Conservation (phyloP, 75 land plant species). For the Ceratopteris richardii region DNA sequence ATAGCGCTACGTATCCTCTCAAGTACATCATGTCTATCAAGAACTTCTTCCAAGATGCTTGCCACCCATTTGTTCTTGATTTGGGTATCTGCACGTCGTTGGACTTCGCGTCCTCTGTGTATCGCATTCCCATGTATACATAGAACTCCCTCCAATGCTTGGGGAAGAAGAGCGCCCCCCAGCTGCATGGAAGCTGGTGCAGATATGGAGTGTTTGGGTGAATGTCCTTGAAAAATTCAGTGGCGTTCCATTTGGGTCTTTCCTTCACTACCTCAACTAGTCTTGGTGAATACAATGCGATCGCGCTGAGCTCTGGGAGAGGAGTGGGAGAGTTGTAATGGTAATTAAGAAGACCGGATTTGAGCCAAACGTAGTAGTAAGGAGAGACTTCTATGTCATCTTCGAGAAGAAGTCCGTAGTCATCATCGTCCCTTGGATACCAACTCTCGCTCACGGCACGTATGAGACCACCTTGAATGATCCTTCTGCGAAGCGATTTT, state of each 20-base stretch:
- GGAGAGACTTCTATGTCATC: conserved; percentile 48
- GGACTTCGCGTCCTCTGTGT: conserved; percentile 36
- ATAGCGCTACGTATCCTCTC: conserved; percentile 39
- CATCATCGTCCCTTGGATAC: conserved; percentile 35
- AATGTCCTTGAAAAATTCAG: conserved; percentile 21
- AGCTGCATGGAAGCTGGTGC: conserved; percentile 51
- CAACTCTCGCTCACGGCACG: conserved; percentile 52
- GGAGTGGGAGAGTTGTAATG: conserved; percentile 21
- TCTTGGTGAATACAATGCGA: conserved; percentile 42
- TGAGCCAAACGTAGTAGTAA: conserved; percentile 49
- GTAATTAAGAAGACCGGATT: conserved; percentile 31
- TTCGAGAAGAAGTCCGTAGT: conserved; percentile 37
- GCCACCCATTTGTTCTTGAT: too few relatives aligned
- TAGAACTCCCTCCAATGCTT: conserved; percentile 43
- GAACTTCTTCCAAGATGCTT: too few relatives aligned
- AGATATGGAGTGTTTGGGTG: conserved; percentile 41
- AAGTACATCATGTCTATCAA: conserved; percentile 42
- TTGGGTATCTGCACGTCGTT: conserved; percentile 41
- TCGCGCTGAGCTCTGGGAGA: conserved; percentile 31
- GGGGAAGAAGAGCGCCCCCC: conserved; percentile 47
- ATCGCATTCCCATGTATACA: conserved; percentile 39
- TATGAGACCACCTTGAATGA: conserved; percentile 45
- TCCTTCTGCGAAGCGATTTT: conserved; percentile 24
- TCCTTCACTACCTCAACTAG: conserved; percentile 43
- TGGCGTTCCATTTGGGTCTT: conserved; percentile 42